Conservation (phyloP, 2,329 filamentous ascomycete species). For the Coniochaeta ligniaria region DNA sequence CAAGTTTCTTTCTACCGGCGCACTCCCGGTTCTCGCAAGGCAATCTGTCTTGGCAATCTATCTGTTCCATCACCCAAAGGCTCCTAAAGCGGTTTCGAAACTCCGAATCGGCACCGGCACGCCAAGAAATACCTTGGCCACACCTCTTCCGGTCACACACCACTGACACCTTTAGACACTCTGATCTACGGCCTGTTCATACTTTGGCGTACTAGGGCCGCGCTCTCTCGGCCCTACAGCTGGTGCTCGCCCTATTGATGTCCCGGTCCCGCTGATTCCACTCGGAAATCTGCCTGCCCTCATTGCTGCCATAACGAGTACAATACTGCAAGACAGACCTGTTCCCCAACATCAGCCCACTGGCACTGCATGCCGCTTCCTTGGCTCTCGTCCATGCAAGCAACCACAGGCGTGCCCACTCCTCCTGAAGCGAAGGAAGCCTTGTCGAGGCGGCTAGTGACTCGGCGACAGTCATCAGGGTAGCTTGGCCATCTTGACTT, state of each 20-base stretch:
- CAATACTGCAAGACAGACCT: neutral
- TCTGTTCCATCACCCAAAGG: neutral
- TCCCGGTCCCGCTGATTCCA: neutral
- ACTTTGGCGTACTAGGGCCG: neutral
- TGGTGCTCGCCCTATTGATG: neutral
- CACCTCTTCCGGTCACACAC: neutral
- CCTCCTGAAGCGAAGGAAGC: neutral
- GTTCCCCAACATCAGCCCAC: neutral
- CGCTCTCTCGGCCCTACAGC: neutral
- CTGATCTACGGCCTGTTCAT: neutral
- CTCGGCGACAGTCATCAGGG: neutral
- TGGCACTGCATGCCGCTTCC: neutral
- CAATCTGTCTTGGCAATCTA: slow-evolving; percentile 1
- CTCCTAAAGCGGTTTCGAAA: neutral
- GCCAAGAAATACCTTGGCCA: neutral
- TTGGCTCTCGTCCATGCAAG: neutral
- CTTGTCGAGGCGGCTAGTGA: neutral
- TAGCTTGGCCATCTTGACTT: neutral
- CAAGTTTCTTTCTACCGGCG: neutral
- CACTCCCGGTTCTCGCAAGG: neutral
- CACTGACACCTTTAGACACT: neutral
- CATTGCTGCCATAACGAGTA: neutral
- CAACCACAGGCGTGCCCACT: neutral
- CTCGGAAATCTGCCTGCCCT: neutral
- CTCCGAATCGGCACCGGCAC: neutral